Conservation (phyloP, 225 moss, liverwort and hornwort species). For the Marchantia polymorpha region DNA sequence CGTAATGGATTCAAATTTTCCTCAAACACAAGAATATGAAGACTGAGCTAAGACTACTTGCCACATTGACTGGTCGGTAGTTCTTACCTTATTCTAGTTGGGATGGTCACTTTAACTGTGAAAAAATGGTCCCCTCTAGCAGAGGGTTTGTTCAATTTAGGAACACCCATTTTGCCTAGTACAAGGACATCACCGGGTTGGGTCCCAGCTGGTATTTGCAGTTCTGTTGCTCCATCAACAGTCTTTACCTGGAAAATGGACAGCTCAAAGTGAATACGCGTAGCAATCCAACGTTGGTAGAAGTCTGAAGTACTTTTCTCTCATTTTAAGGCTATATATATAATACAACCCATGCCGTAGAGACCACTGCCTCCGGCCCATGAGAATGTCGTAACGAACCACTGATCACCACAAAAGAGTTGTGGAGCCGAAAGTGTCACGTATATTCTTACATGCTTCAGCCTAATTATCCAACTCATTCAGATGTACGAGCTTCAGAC, state of each 20-base stretch:
- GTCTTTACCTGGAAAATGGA: conserved; percentile 65
- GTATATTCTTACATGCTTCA: neutral
- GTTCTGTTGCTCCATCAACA: conserved; percentile 72
- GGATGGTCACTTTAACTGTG: conserved; percentile 88
- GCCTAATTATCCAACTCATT: too few species aligned
- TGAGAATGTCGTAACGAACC: too few species aligned
- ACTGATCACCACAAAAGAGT: too few species aligned
- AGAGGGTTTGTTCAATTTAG: conserved; percentile 86
- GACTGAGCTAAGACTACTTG: neutral
- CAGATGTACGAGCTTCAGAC: too few species aligned
- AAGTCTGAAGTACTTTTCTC: neutral
- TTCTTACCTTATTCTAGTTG: conserved; percentile 82
- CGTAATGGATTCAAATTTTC: too few species aligned
- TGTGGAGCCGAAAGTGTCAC: too few species aligned
- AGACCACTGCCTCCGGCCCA: neutral
- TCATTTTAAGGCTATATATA: too few species aligned
- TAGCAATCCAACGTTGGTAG: neutral
- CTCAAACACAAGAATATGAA: neutral
- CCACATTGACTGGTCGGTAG: neutral
- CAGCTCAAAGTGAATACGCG: neutral
- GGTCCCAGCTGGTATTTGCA: conserved; percentile 82
- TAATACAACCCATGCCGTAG: neutral
- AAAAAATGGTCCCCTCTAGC: conserved; percentile 94
- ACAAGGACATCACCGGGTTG: conserved; percentile 94
- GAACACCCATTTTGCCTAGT: conserved; percentile 82